These are phyloP conservation scores for Erysiphe pulchra DNA, from an alignment of 2,329 filamentous ascomycete genomes.

Conservation along the genomic window DNA sequence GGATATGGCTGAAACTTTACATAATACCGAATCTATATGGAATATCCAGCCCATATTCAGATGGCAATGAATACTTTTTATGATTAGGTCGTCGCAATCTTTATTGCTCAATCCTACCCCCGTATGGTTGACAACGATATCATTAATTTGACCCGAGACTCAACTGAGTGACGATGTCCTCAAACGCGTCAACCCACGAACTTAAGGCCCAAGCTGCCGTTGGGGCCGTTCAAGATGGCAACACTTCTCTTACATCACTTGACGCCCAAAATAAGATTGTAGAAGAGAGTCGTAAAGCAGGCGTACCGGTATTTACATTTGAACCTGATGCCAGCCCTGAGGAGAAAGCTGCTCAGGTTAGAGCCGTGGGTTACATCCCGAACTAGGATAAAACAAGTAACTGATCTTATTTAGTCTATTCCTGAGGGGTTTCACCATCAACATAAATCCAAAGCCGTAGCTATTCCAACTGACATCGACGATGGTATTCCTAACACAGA, in stretches of 20 bases:
- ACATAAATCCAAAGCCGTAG: slow-evolving; percentile 34
- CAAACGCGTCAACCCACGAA: slow-evolving; percentile 24
- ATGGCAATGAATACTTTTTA: too few relatives aligned
- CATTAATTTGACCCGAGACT: too few relatives aligned
- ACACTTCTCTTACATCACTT: slow-evolving; percentile 39
- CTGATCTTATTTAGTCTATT: slow-evolving; percentile 25
- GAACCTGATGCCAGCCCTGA: slow-evolving; percentile 62
- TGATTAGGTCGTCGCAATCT: too few relatives aligned
- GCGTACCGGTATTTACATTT: slow-evolving; percentile 60
- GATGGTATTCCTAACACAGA: slow-evolving; percentile 43
- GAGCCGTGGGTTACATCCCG: slow-evolving; percentile 31
- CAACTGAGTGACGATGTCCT: slow-evolving; percentile 4
- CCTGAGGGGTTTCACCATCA: slow-evolving; percentile 37
- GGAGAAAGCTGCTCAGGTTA: slow-evolving; percentile 59
- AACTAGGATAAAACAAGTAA: neutral
- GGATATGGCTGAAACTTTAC: too few relatives aligned
- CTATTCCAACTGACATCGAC: slow-evolving; percentile 56
- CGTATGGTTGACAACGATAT: too few relatives aligned
- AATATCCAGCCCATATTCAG: too few relatives aligned
- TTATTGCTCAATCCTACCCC: too few relatives aligned
- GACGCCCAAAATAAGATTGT: slow-evolving; percentile 51
- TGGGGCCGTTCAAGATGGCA: slow-evolving; percentile 43
- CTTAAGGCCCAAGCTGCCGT: slow-evolving; percentile 60
- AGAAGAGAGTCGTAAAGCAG: slow-evolving; percentile 52
- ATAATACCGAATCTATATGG: too few relatives aligned